These are phyloP conservation scores for Fonsecaea nubica DNA, from an alignment of 2,329 filamentous ascomycete genomes.

Conservation along the genomic window DNA sequence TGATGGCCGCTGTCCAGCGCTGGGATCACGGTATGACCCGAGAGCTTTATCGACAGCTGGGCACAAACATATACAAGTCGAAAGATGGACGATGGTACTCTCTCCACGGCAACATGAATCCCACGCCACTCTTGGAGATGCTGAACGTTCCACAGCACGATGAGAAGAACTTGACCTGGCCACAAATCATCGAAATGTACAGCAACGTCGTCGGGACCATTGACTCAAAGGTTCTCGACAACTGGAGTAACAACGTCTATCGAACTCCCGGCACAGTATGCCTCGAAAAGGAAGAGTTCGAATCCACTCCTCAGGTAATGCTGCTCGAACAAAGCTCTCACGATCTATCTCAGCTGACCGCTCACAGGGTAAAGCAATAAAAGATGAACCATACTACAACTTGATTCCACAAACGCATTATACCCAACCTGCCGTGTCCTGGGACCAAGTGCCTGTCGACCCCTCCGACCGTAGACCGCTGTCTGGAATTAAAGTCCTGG, in stretches of 20 bases:
- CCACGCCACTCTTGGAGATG: constrained; percentile 22
- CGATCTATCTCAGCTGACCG: not conserved
- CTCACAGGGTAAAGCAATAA: constrained; percentile 3
- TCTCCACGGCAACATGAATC: constrained; percentile 32
- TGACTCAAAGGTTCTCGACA: constrained; percentile 21
- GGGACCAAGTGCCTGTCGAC: not conserved
- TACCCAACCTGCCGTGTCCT: constrained; percentile 8
- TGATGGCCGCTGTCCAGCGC: constrained; percentile 16
- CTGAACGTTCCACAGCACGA: constrained; percentile 23
- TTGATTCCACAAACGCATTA: not conserved
- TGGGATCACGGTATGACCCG: constrained; percentile 27
- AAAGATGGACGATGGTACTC: constrained; percentile 54
- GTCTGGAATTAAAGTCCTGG: constrained; percentile 72
- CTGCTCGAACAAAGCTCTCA: not conserved
- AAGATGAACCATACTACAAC: constrained; percentile 12
- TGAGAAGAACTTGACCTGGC: constrained; percentile 20
- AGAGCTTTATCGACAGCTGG: constrained; percentile 21
- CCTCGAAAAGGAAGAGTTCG: constrained; percentile 24
- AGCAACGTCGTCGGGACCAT: constrained; percentile 5
- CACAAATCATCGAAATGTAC: constrained; percentile 26
- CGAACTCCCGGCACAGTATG: constrained; percentile 26
- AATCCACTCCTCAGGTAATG: constrained; percentile 9
- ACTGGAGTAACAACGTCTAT: constrained; percentile 29
- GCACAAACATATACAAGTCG: constrained; percentile 54
- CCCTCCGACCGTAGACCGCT: constrained; percentile 44